Evolutionary conservation across 192 early-diverging fungal genomes (phyloP).

Genomic region (Paraglomus brasilianum): DNA sequence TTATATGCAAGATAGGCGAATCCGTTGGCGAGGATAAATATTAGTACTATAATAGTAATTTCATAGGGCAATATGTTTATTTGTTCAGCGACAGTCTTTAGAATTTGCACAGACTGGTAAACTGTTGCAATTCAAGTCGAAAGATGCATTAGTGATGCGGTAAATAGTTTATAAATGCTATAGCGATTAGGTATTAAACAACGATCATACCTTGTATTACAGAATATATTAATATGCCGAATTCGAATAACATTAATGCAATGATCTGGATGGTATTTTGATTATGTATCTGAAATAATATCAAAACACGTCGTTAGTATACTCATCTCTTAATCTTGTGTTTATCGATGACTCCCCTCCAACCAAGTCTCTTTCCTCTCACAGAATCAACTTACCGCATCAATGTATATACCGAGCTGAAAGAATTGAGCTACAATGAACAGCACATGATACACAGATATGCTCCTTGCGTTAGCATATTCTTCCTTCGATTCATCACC

Average conservation of each 20-base stretch:
- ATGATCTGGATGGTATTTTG: slow-evolving; percentile 94
- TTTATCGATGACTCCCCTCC: neutral
- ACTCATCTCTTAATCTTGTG: neutral
- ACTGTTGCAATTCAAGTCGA: neutral
- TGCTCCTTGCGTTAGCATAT: slow-evolving; percentile 47
- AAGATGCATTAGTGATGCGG: neutral
- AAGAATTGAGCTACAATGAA: slow-evolving; percentile 89
- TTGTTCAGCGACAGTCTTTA: slow-evolving; percentile 27
- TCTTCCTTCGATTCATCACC: neutral
- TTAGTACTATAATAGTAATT: slow-evolving; percentile 57
- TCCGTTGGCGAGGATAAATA: slow-evolving; percentile 46
- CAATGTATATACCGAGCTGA: slow-evolving; percentile 75
- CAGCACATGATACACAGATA: slow-evolving; percentile 82
- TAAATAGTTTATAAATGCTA: slow-evolving; percentile 7
- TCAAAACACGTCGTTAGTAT: neutral
- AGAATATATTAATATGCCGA: slow-evolving; percentile 61
- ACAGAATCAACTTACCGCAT: slow-evolving; percentile 62
- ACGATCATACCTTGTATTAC: slow-evolving; percentile 59
- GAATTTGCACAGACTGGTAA: neutral
- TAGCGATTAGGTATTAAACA: slow-evolving; percentile 27
- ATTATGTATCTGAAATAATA: slow-evolving; percentile 63
- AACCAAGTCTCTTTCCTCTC: neutral
- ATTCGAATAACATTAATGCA: slow-evolving; percentile 64
- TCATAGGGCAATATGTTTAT: slow-evolving; percentile 41
- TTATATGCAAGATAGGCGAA: slow-evolving; percentile 58